Base-by-base conservation (phyloP, 2,329 filamentous ascomycete genomes). In the Triangularia verruculosa region DNA sequence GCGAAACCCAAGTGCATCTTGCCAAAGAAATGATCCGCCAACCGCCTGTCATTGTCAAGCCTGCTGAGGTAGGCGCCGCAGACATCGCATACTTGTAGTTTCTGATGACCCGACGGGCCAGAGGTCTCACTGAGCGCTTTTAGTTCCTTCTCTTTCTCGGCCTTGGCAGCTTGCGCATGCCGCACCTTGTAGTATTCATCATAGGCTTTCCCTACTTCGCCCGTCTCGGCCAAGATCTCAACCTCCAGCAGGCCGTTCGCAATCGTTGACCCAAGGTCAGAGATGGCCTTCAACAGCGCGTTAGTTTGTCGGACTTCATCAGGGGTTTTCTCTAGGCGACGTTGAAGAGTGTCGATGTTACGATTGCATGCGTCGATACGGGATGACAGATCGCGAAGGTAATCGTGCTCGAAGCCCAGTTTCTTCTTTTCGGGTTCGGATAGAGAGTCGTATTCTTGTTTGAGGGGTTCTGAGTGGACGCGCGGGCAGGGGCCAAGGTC, bases 1-100 rank as follows among this genome's bases (percentile, higher is more conserved):
- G 95, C 95, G 75, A 98, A 99, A 0, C 95, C 95, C 63, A 99
- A 80, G 74, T 99, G 95, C 95, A 99, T 99, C 82, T 99, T 99
- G 22, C 95, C 95, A 77, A 97, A 98, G 75, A 99, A 99, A 76
- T 99, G 95, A 75, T 99, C 95, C 20, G 95, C 95, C 73, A 99
- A 77, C 28, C 95, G 85, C 34, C 95, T 86, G 76, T 99, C 95
- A 74, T 99, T 99, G 75, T 99, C 95, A 30, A 99, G 84, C 22
- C 95, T 82, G 67, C 89, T 93, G 39, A 99, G 84, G 75, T 98
- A 99, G 5, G 95, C 95, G 67, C 95, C 95, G 76, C 95, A 99
- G 0, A 98, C 95, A 77, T 99, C 95, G 82, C 95, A 99, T 55
- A 99, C 95, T 76, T 99, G 95, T 47, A 99, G 82, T 77, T 99